Evolutionary conservation across 805 yeast species (phyloP).

Genomic region (Saccharomycopsis synnaedendra): DNA sequence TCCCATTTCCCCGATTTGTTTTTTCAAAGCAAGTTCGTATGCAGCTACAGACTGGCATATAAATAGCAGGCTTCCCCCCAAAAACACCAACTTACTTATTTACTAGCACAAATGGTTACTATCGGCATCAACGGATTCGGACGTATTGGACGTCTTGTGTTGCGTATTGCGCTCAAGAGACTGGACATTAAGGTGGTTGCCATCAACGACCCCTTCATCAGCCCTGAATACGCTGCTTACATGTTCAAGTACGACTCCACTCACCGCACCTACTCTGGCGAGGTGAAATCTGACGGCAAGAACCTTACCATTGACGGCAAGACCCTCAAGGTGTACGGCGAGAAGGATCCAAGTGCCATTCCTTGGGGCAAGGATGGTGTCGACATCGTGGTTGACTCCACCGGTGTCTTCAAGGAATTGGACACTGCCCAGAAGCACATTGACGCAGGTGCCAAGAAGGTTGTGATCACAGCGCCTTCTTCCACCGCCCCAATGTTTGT

Average conservation of each 20-base stretch:
- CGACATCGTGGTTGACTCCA: constrained; percentile 58
- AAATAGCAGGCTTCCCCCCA: neutral
- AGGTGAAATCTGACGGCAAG: constrained; percentile 47
- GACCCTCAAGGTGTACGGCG: constrained; percentile 41
- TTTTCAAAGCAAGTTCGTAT: no score
- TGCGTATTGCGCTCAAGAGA: constrained; percentile 47
- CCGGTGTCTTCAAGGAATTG: constrained; percentile 59
- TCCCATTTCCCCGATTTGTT: no score
- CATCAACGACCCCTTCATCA: constrained; percentile 85
- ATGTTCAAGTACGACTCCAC: constrained; percentile 94
- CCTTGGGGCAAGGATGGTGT: constrained; percentile 59
- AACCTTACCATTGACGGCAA: constrained; percentile 55
- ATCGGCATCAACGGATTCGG: constrained; percentile 26
- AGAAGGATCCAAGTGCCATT: constrained; percentile 54
- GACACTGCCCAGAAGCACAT: constrained; percentile 60
- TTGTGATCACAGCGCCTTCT: constrained; percentile 63
- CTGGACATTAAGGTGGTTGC: constrained; percentile 74
- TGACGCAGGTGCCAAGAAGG: constrained; percentile 67
- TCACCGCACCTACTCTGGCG: constrained; percentile 78
- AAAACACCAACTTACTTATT: neutral
- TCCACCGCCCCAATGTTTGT: constrained; percentile 66
- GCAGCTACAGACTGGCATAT: no score
- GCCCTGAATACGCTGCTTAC: constrained; percentile 85
- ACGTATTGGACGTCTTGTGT: constrained; percentile 25
- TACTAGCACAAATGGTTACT: constrained; percentile 21